A percentile compares a stretch with the other conserved stretches of the same genome.
Evolutionary conservation across 2,329 filamentous ascomycete genomes (phyloP).

Genomic region (Colletotrichum sojae): DNA sequence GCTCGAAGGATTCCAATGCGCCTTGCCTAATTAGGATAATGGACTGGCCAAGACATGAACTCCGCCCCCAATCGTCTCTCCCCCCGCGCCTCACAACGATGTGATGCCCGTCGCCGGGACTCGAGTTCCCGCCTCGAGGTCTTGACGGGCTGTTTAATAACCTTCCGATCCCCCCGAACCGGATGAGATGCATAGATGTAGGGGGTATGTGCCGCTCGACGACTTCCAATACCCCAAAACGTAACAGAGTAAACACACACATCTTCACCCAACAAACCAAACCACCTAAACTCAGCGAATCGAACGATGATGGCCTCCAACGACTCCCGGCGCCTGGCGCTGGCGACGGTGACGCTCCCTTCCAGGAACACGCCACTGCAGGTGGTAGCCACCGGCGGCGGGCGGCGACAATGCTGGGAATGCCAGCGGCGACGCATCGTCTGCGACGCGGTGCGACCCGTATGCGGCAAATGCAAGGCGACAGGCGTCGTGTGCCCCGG

Average conservation of each 20-base stretch:
- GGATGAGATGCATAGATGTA: too few relatives aligned
- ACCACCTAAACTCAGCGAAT: too few relatives aligned
- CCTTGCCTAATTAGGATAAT: conserved; percentile 36
- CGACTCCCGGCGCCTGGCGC: background rate
- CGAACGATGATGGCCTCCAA: background rate
- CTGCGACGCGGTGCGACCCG: conserved; percentile 54
- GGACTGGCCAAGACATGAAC: conserved; percentile 40
- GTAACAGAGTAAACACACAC: conserved; percentile 4
- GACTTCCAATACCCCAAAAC: conserved; percentile 26
- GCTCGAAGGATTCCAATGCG: conserved; percentile 7
- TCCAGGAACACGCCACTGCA: background rate
- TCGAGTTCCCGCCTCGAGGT: background rate
- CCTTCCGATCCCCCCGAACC: background rate
- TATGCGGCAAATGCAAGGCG: conserved; percentile 53
- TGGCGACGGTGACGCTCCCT: background rate
- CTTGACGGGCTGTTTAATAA: background rate
- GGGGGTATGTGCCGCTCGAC: too few relatives aligned
- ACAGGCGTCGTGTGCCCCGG: conserved; percentile 54
- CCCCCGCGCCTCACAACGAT: background rate
- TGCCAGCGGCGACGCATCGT: conserved; percentile 55
- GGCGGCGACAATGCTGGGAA: conserved; percentile 56
- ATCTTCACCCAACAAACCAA: background rate
- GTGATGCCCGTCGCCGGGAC: background rate
- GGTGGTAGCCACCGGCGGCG: background rate
- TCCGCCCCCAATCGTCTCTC: background rate